phyloP scores from a whole-genome alignment of 139 green algal genomes.

The Auxenochlorella pyrenoidosa region DNA sequence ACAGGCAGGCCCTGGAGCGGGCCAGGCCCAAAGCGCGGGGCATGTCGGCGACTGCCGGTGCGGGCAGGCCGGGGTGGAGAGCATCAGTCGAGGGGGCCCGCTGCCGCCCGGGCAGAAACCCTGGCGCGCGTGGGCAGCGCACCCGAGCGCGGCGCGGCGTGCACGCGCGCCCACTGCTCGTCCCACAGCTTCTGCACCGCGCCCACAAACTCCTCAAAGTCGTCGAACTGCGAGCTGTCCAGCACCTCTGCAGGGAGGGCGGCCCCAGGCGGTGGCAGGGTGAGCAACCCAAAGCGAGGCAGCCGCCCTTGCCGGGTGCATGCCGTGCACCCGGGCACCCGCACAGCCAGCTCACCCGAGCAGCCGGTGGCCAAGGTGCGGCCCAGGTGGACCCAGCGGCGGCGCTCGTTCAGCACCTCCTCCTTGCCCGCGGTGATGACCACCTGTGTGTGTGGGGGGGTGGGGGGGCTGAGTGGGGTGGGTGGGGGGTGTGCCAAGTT shows the following conservation, averaged over 20 bases:
- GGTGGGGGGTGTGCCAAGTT: too few species aligned
- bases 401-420: constrained; percentile 50
- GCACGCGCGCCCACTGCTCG: constrained; percentile 25
- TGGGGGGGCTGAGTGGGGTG: not conserved
- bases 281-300: not conserved
- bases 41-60: too few species aligned
- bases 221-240: constrained; percentile 16
- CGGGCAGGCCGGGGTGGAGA: too few species aligned
- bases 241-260: constrained; percentile 33
- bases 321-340: too few species aligned
- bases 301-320: not conserved
- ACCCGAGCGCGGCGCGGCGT: constrained; percentile 15
- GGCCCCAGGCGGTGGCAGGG: too few species aligned
- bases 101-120: too few species aligned
- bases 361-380: constrained; percentile 45
- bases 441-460: constrained; percentile 39
- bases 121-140: not conserved
- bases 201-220: constrained; percentile 34
- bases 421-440: constrained; percentile 71
- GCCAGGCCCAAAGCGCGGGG: too few species aligned
- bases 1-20: too few species aligned
- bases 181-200: constrained; percentile 40
- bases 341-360: constrained; percentile 36
- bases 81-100: too few species aligned
- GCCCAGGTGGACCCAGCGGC: constrained; percentile 29